These are phyloP conservation scores for Diaporthe vaccinii DNA, from an alignment of 2,329 filamentous ascomycete species.

Conservation along the genomic window DNA sequence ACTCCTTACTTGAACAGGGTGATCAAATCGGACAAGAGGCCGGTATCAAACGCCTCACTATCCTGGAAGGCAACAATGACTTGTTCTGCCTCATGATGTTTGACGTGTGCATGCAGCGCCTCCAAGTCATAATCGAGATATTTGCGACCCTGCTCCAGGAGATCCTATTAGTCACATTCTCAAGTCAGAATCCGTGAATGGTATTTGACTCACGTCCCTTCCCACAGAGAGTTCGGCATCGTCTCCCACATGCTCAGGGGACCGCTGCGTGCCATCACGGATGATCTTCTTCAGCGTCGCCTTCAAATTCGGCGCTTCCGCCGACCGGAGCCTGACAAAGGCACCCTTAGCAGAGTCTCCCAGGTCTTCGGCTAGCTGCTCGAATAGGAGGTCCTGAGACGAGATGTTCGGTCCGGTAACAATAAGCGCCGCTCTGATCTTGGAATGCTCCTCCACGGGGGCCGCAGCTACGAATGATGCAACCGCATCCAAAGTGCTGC, in stretches of 20 bases:
- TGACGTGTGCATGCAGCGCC: constrained; percentile 73
- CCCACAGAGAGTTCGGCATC: constrained; percentile 59
- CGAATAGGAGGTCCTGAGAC: constrained; percentile 80
- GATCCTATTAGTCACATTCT: not conserved
- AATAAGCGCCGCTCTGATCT: constrained; percentile 78
- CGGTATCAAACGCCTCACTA: constrained; percentile 83
- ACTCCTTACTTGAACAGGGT: constrained; percentile 73
- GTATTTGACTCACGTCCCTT: constrained; percentile 59
- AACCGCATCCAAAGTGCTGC: constrained; percentile 71
- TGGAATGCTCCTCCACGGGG: constrained; percentile 51
- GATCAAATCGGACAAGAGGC: constrained; percentile 79
- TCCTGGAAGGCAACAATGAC: constrained; percentile 84
- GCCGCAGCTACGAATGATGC: constrained; percentile 65
- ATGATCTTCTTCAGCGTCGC: constrained; percentile 80
- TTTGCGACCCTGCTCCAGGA: constrained; percentile 65
- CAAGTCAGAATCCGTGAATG: no score
- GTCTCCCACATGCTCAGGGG: constrained; percentile 67
- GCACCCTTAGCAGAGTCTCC: constrained; percentile 61
- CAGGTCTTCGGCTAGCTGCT: constrained; percentile 74
- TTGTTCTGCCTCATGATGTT: constrained; percentile 65
- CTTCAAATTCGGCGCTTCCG: constrained; percentile 81
- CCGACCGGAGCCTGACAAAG: constrained; percentile 77
- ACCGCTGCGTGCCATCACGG: constrained; percentile 69
- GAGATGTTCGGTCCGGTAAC: constrained; percentile 84
- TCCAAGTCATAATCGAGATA: constrained; percentile 85